Base-by-base conservation (phyloP, 83 land plant genomes). In the Diphasiastrum complanatum region DNA sequence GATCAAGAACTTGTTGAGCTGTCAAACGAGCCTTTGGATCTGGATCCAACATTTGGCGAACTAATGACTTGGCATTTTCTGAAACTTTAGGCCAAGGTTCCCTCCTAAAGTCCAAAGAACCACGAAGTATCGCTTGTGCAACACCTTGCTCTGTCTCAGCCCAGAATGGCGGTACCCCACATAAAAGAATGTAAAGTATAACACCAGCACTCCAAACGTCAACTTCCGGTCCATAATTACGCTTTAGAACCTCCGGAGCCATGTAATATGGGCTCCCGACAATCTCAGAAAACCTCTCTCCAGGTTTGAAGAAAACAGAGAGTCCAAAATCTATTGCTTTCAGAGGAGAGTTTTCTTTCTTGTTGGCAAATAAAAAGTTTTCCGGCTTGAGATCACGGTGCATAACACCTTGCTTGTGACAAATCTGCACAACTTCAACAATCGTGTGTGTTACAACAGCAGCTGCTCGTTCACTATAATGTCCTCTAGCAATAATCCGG, bases 101-200 rank as follows among this genome's bases (percentile, higher is more conserved):
- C 2, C 61, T 34, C 18, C 8, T 58, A 34, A 58, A 58, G n/a
- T 58, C 45, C 28, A 58, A 20, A 16, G 23, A 5, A 58, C 61
- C 61, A 35, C 61, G 61, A 36, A 58, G 61, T 2, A 58, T 58
- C 10, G 61, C 61, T 36, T 58, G 61, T 35, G 61, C n/a, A 4
- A 28, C 61, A 28, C 35, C 51, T 23, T 35, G 8, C 51, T 4
- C 32, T 16, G 6, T 35, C 20, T 34, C 61, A 33, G 61, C 61
- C 61, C 61, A 58, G n/a, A 58, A 58, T 58, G 61, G 61, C 2
- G 61, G 61, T 20, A 58, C 61, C 14, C 61, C 61, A 34, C 61
- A 58, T 6, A 58, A 34, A 6, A 58, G 19, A 2, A 58, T 58
- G 19, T 14, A 54, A 14, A 54, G 58, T 14, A 54, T 60, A 16